phyloP scores from a whole-genome alignment of 495 filamentous ascomycete species.

The Gamarada debralockiae region DNA sequence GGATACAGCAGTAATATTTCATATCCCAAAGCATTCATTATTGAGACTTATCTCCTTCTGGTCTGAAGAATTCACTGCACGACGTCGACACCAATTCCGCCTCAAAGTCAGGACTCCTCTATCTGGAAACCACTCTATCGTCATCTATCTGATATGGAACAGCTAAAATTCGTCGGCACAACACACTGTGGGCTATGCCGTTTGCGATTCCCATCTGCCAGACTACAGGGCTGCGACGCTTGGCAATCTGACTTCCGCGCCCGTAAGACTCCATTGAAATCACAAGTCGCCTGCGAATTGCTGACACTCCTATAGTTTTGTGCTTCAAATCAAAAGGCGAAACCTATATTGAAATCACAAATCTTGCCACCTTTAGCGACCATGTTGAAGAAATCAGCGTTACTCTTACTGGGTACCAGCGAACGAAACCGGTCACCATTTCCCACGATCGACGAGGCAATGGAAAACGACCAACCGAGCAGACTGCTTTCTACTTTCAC shows the following conservation, averaged over 20 bases:
- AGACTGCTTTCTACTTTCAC: conserved; percentile 10
- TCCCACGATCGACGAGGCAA: neutral
- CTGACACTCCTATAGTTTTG: neutral
- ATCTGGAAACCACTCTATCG: too few relatives aligned
- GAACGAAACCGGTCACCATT: neutral
- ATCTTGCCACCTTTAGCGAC: neutral
- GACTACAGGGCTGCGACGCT: neutral
- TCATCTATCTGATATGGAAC: too few relatives aligned
- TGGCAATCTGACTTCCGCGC: conserved; percentile 15
- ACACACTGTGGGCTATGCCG: neutral
- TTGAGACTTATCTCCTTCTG: too few relatives aligned
- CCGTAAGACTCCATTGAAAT: neutral
- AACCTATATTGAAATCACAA: neutral
- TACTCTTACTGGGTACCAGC: neutral
- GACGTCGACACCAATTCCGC: too few relatives aligned
- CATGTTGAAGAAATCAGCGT: neutral
- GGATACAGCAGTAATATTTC: too few relatives aligned
- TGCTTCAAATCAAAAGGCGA: conserved; percentile 4
- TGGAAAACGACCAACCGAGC: neutral
- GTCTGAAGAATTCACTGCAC: too few relatives aligned
- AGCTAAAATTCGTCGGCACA: too few relatives aligned
- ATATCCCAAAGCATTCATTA: too few relatives aligned
- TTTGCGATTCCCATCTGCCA: neutral
- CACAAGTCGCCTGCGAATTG: neutral
- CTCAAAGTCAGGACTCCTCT: too few relatives aligned